Percentiles rank a stretch among this genome's conserved stretches.
Evolutionary conservation across 805 yeast genomes (phyloP).

Genomic region (Lachancea fermentati): DNA sequence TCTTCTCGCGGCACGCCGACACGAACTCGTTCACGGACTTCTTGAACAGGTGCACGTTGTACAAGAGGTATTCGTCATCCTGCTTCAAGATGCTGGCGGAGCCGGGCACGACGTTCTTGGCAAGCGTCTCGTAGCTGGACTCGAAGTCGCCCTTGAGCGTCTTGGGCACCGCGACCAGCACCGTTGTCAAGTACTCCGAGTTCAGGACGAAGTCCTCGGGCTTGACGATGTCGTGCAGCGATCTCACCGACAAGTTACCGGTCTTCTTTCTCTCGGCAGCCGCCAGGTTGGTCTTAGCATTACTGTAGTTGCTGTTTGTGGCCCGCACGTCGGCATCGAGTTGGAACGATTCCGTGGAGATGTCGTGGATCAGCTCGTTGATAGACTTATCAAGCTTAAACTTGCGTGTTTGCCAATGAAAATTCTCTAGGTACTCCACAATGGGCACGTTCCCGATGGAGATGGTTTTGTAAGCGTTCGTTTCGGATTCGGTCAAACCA

Average conservation of each 20-base stretch:
- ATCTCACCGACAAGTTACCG: slow-evolving; percentile 88
- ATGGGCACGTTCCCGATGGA: slow-evolving; percentile 45
- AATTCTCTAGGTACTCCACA: slow-evolving; percentile 61
- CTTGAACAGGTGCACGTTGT: slow-evolving; percentile 77
- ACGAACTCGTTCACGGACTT: slow-evolving; percentile 69
- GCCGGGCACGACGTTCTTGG: slow-evolving; percentile 86
- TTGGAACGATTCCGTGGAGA: slow-evolving; percentile 72
- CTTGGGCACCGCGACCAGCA: slow-evolving; percentile 86
- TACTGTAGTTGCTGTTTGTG: slow-evolving; percentile 68
- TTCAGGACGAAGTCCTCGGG: slow-evolving; percentile 77
- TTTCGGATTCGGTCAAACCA: slow-evolving; percentile 39
- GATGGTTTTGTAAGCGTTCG: slow-evolving; percentile 45
- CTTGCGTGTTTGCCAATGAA: slow-evolving; percentile 84
- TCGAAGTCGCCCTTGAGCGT: slow-evolving; percentile 54
- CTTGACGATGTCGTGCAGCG: slow-evolving; percentile 82
- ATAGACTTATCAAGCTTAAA: slow-evolving; percentile 82
- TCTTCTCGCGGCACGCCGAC: slow-evolving; percentile 69
- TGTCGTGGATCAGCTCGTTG: slow-evolving; percentile 61
- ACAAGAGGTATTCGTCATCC: slow-evolving; percentile 72
- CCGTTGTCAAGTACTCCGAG: slow-evolving; percentile 80
- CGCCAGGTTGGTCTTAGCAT: slow-evolving; percentile 74
- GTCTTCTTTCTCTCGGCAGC: slow-evolving; percentile 90
- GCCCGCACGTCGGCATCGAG: slow-evolving; percentile 80
- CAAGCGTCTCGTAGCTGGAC: slow-evolving; percentile 65
- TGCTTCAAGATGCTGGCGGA: slow-evolving; percentile 63